These are phyloP conservation scores for Theileria sp. DNA, from an alignment of 169 alveolate species.

Conservation along the genomic window DNA sequence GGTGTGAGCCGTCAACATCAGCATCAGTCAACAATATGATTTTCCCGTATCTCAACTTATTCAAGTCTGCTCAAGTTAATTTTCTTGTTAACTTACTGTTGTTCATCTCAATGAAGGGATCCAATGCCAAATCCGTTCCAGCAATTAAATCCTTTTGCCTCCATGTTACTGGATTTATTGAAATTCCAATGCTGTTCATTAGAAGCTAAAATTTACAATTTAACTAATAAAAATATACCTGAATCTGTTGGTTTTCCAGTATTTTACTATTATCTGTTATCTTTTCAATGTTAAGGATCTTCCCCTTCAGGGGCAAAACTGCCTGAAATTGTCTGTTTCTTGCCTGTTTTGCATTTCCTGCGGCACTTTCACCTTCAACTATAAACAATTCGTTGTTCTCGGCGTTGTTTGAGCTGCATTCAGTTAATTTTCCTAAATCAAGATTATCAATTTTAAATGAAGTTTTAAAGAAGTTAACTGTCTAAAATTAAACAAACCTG, in stretches of 20 bases:
- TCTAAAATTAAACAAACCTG: slow-evolving; percentile 2
- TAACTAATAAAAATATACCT: slow-evolving; percentile 12
- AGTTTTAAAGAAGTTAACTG: background rate
- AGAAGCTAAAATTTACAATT: slow-evolving; percentile 13
- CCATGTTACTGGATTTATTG: slow-evolving; percentile 63
- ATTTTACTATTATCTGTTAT: slow-evolving; percentile 66
- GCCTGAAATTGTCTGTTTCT: slow-evolving; percentile 81
- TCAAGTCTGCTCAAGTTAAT: slow-evolving; percentile 4
- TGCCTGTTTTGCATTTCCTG: slow-evolving; percentile 84
- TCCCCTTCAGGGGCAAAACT: slow-evolving; percentile 80
- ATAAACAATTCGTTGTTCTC: slow-evolving; percentile 73
- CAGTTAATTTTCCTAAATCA: slow-evolving; percentile 74
- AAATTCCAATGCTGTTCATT: slow-evolving; percentile 47
- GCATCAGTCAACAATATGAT: slow-evolving; percentile 82
- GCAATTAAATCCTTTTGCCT: slow-evolving; percentile 25
- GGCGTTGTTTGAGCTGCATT: slow-evolving; percentile 70
- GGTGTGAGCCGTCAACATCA: slow-evolving; percentile 84
- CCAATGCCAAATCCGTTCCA: slow-evolving; percentile 12
- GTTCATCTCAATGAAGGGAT: slow-evolving; percentile 17
- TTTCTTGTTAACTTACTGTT: slow-evolving; percentile 29
- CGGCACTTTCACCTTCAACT: slow-evolving; percentile 85
- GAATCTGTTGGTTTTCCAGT: slow-evolving; percentile 74
- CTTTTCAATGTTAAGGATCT: slow-evolving; percentile 79
- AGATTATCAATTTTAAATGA: background rate
- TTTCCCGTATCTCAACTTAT: slow-evolving; percentile 70